Evolutionary conservation across 2,329 filamentous ascomycete genomes (phyloP).

Genomic region (Monosporascus cannonballus): DNA sequence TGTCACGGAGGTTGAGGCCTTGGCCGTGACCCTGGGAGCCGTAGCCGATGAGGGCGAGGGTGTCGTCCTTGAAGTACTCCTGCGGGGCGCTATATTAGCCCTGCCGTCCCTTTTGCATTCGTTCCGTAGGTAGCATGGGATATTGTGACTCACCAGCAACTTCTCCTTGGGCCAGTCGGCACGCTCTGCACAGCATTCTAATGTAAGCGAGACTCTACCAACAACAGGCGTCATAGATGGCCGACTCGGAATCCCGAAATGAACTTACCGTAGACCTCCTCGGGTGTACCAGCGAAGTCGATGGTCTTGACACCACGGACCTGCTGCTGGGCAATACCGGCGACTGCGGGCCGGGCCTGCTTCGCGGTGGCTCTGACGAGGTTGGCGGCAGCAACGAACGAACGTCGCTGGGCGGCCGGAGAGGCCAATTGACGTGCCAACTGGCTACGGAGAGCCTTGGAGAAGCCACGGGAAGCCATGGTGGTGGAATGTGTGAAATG

Average conservation of each 20-base stretch:
- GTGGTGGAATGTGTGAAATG: slow-evolving; percentile 40
- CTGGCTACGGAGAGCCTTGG: slow-evolving; percentile 58
- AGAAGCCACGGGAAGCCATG: slow-evolving; percentile 76
- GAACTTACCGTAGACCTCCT: slow-evolving; percentile 80
- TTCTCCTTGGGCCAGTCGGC: slow-evolving; percentile 98
- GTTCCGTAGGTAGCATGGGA: slow-evolving; percentile 1
- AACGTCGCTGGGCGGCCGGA: slow-evolving; percentile 55
- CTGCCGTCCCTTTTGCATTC: slow-evolving; percentile 9
- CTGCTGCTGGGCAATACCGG: slow-evolving; percentile 50
- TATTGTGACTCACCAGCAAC: slow-evolving; percentile 68
- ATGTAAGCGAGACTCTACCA: slow-evolving; percentile 17
- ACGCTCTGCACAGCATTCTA: slow-evolving; percentile 60
- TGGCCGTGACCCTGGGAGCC: slow-evolving; percentile 97
- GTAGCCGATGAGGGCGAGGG: slow-evolving; percentile 97
- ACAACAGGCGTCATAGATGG: neutral
- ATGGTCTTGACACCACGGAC: slow-evolving; percentile 93
- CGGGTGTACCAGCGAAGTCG: slow-evolving; percentile 93
- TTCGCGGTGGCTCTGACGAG: slow-evolving; percentile 48
- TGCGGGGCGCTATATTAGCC: slow-evolving; percentile 29
- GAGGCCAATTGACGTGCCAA: slow-evolving; percentile 58
- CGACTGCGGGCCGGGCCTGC: slow-evolving; percentile 40
- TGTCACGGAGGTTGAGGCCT: slow-evolving; percentile 99
- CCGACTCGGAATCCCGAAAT: slow-evolving; percentile 1
- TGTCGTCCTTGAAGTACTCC: slow-evolving; percentile 99
- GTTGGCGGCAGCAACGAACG: slow-evolving; percentile 55